phyloP scores from a whole-genome alignment of 306 rosid genomes.

The Malus domestica region ASM211411v1 NC_041789.1:25990001-25990500 shows the following conservation, averaged over 20 bases:
- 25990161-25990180: constrained; percentile 2
- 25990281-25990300: constrained; percentile 10
- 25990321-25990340: not conserved
- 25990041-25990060: not conserved
- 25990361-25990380: not conserved
- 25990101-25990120: constrained; percentile 18
- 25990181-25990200: constrained; percentile 13
- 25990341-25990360: not conserved
- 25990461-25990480: not conserved
- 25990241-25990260: constrained; percentile 14
- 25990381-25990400: not conserved
- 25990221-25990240: constrained; percentile 9
- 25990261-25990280: constrained; percentile 11
- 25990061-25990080: constrained; percentile 1
- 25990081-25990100: constrained; percentile 6
- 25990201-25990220: not conserved
- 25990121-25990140: constrained; percentile 20
- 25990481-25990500: not conserved
- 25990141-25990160: constrained; percentile 4
- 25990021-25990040: not conserved
- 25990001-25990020: not conserved
- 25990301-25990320: constrained; percentile 8
- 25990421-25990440: not conserved
- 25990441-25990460: not conserved
- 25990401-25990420: not conserved